Evolutionary conservation across 2,329 filamentous ascomycete species (phyloP).

Genomic region (Penicillium freii): DNA sequence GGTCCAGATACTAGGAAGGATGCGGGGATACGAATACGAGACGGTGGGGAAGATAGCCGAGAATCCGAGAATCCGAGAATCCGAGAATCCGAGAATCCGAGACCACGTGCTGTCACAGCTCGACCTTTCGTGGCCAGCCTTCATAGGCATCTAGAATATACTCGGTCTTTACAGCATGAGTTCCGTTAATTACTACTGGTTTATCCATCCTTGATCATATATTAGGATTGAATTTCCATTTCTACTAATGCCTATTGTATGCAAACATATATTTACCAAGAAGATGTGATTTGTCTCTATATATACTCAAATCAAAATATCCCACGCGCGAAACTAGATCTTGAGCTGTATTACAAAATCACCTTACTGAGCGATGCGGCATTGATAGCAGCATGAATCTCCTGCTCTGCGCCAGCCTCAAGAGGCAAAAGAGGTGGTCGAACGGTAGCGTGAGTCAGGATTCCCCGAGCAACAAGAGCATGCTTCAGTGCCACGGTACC

Average conservation of each 20-base stretch:
- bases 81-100: neutral
- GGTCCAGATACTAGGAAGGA: neutral
- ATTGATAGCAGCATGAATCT: conserved; percentile 19
- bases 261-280: neutral
- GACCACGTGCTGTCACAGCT: neutral
- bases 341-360: conserved; percentile 29
- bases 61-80: neutral
- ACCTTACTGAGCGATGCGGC: conserved; percentile 14
- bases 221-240: neutral
- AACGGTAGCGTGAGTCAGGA: conserved; percentile 51
- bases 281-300: neutral
- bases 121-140: neutral
- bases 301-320: neutral
- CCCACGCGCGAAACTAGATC: conserved; percentile 16
- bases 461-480: conserved; percentile 52
- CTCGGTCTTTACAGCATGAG: neutral
- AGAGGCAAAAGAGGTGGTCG: conserved; percentile 48
- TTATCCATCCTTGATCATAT: neutral
- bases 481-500: conserved; percentile 55
- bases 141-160: neutral
- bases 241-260: neutral
- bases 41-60: neutral
- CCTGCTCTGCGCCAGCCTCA: conserved; percentile 16
- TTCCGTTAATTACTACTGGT: neutral
- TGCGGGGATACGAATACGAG: neutral